phyloP scores from a whole-genome alignment of 345 rosid species.

The Hypericum perforatum region DNA sequence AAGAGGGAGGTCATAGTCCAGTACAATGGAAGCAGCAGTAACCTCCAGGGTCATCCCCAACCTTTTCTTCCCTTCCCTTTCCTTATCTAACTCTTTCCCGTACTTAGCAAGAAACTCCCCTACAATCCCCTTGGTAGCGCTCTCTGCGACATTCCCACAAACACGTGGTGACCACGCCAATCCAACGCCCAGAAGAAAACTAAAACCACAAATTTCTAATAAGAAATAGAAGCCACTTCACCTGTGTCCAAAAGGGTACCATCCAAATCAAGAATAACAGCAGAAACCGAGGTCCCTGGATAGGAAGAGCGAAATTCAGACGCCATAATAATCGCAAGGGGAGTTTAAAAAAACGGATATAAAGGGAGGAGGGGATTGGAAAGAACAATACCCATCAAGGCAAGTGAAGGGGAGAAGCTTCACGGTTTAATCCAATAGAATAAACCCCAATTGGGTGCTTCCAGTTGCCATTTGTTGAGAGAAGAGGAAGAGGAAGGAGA shows the following conservation, averaged over 20 bases:
- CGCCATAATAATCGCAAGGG: too few relatives aligned
- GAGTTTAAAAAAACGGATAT: too few relatives aligned
- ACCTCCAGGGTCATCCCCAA: constrained; percentile 30
- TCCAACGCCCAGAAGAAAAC: too few relatives aligned
- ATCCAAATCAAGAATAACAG: constrained; percentile 39
- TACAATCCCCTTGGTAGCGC: constrained; percentile 21
- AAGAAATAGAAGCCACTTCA: neutral
- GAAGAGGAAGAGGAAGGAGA: too few relatives aligned
- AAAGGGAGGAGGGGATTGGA: too few relatives aligned
- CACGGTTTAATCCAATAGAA: too few relatives aligned
- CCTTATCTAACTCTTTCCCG: constrained; percentile 25
- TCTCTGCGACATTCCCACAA: constrained; percentile 14
- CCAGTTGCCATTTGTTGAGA: too few relatives aligned
- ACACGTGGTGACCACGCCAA: neutral
- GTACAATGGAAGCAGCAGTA: constrained; percentile 26
- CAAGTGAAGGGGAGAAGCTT: too few relatives aligned
- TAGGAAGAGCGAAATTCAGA: constrained; percentile 4
- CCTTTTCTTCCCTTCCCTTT: constrained; percentile 19
- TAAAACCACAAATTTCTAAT: neutral
- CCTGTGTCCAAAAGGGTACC: constrained; percentile 44
- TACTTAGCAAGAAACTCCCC: constrained; percentile 29
- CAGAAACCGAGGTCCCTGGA: constrained; percentile 13
- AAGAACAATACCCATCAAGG: too few relatives aligned
- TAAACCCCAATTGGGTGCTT: too few relatives aligned
- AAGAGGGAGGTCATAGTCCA: constrained; percentile 33